phyloP scores from a whole-genome alignment of 371 early-diverging fungal species.

The Mucor ambiguus region DNA sequence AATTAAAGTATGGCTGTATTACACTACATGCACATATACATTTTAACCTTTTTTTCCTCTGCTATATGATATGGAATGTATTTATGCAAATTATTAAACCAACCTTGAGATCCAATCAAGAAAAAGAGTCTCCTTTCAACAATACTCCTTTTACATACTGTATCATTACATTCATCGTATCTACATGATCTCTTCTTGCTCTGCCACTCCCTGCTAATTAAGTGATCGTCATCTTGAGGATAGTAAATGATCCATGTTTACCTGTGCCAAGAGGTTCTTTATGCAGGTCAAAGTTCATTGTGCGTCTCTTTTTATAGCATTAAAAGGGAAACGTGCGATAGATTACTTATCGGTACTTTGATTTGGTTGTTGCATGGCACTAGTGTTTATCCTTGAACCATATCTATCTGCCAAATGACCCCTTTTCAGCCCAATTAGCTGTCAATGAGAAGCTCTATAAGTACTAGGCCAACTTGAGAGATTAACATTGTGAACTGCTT shows the following conservation, averaged over 20 bases:
- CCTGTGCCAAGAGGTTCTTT: background rate
- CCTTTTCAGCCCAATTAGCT: too few relatives aligned
- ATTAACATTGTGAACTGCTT: too few relatives aligned
- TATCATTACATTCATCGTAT: background rate
- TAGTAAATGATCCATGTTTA: slow-evolving; percentile 1
- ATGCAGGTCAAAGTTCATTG: background rate
- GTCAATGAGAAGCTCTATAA: too few relatives aligned
- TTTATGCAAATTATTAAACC: background rate
- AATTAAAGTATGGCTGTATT: background rate
- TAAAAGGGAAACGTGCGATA: background rate
- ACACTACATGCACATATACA: background rate
- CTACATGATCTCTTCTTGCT: background rate
- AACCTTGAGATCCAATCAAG: background rate
- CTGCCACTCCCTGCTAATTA: background rate
- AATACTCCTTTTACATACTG: background rate
- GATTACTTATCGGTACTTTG: background rate
- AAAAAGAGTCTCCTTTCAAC: background rate
- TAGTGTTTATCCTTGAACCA: background rate
- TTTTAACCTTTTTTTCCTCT: background rate
- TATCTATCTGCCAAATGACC: background rate
- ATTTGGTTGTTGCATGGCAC: background rate
- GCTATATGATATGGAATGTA: background rate
- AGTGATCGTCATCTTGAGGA: background rate
- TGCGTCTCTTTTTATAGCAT: background rate
- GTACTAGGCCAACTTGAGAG: too few relatives aligned